Evolutionary conservation across 2,329 filamentous ascomycete genomes (phyloP).

Genomic region (Xylariaceae sp.): DNA sequence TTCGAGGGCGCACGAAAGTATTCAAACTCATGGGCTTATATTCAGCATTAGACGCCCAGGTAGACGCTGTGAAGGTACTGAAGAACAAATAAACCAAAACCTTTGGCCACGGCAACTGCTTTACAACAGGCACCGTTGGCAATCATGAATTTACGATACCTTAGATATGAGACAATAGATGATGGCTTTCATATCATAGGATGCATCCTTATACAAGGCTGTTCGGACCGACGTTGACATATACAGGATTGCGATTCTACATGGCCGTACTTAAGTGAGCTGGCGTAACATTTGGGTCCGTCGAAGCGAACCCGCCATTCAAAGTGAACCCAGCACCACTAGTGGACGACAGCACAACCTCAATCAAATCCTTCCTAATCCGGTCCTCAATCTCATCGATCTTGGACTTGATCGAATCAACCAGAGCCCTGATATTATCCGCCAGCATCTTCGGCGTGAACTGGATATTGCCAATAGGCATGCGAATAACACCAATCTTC

Average conservation of each 20-base stretch:
- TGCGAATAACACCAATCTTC: constrained; percentile 71
- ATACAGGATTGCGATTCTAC: constrained; percentile 36
- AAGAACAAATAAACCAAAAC: constrained; percentile 26
- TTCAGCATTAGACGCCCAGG: constrained; percentile 45
- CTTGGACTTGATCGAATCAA: constrained; percentile 73
- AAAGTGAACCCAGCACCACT: constrained; percentile 81
- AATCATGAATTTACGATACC: not conserved
- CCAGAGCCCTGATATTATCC: constrained; percentile 73
- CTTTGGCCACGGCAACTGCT: not conserved
- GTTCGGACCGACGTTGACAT: constrained; percentile 7
- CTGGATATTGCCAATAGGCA: constrained; percentile 85
- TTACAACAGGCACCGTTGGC: not conserved
- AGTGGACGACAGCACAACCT: constrained; percentile 78
- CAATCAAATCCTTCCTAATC: constrained; percentile 65
- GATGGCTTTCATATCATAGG: constrained; percentile 13
- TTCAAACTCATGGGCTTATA: constrained; percentile 51
- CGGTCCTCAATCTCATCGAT: constrained; percentile 59
- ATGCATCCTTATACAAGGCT: constrained; percentile 21
- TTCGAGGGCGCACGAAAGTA: constrained; percentile 39
- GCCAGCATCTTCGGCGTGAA: constrained; percentile 84
- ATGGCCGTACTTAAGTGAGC: constrained; percentile 49
- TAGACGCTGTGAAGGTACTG: constrained; percentile 47
- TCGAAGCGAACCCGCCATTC: constrained; percentile 68
- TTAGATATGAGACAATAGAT: constrained; percentile 3
- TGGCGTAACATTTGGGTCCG: constrained; percentile 50